Evolutionary conservation across 257 asterid species (phyloP).

Genomic region (Petunia axillaris): DNA sequence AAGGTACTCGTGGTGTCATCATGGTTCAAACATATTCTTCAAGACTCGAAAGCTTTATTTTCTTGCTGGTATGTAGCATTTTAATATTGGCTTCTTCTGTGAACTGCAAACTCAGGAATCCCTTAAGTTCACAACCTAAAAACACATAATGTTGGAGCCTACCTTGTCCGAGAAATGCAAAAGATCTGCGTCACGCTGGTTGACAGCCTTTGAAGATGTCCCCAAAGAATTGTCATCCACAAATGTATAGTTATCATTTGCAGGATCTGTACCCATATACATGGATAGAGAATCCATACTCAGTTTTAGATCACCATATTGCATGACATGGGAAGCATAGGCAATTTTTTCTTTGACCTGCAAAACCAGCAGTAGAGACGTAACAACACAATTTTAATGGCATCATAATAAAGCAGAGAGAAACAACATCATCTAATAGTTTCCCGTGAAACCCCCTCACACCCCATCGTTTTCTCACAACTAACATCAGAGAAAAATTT

Average conservation of each 20-base stretch:
- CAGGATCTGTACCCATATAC: conserved; percentile 84
- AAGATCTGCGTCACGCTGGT: conserved; percentile 96
- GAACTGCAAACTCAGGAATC: background rate
- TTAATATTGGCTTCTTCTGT: conserved; percentile 5
- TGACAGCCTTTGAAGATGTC: conserved; percentile 59
- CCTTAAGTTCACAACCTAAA: background rate
- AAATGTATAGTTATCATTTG: conserved; percentile 71
- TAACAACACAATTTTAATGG: background rate
- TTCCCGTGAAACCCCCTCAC: background rate
- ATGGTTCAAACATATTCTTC: background rate
- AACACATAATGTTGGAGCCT: background rate
- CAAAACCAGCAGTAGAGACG: conserved; percentile 25
- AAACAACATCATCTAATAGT: background rate
- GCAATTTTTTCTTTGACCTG: conserved; percentile 83
- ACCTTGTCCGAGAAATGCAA: conserved; percentile 96
- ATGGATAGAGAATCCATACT: conserved; percentile 56
- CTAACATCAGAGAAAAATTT: background rate
- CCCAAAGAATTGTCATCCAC: conserved; percentile 54
- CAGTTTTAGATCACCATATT: conserved; percentile 72
- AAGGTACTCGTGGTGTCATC: background rate
- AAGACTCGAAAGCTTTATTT: background rate
- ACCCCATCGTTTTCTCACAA: background rate
- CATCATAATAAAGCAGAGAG: conserved; percentile 3
- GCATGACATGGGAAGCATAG: conserved; percentile 94
- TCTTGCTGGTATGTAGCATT: background rate